Evolutionary conservation across 768 basidiomycete genomes (phyloP).

Genomic region (Cystofilobasidium ferigula): DNA sequence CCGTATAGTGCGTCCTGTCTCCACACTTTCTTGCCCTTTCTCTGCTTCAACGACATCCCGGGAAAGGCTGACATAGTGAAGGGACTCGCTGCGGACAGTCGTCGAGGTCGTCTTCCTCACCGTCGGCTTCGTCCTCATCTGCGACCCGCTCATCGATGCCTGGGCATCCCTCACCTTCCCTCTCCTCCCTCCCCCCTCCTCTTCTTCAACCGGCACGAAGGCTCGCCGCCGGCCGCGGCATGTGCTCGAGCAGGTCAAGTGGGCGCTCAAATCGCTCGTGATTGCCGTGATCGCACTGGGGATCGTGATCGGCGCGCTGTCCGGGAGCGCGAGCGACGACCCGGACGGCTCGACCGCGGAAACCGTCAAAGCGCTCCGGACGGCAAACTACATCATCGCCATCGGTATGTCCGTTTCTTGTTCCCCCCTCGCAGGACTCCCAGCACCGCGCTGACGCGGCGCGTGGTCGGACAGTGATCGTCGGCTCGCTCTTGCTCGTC

Average conservation of each 20-base stretch:
- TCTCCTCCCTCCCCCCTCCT: background rate
- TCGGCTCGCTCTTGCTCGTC: background rate
- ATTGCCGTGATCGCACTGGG: background rate
- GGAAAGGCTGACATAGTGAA: too few species aligned
- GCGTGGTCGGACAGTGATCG: too few species aligned
- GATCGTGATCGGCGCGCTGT: background rate
- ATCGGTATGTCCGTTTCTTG: background rate
- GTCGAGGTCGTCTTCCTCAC: background rate
- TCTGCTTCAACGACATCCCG: background rate
- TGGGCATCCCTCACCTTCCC: background rate
- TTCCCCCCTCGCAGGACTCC: too few species aligned
- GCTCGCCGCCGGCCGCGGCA: background rate
- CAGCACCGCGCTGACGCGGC: too few species aligned
- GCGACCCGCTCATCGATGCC: background rate
- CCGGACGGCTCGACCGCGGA: background rate
- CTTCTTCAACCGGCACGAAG: background rate
- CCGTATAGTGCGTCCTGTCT: background rate
- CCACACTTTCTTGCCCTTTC: background rate
- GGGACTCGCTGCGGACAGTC: background rate
- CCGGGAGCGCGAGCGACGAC: background rate
- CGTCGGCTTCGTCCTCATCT: background rate
- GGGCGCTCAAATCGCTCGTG: background rate
- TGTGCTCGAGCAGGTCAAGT: background rate
- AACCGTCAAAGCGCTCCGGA: background rate
- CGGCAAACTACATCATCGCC: conserved; percentile 3